Conservation (phyloP, 768 basidiomycete species). For the Mycena galericulata region DNA sequence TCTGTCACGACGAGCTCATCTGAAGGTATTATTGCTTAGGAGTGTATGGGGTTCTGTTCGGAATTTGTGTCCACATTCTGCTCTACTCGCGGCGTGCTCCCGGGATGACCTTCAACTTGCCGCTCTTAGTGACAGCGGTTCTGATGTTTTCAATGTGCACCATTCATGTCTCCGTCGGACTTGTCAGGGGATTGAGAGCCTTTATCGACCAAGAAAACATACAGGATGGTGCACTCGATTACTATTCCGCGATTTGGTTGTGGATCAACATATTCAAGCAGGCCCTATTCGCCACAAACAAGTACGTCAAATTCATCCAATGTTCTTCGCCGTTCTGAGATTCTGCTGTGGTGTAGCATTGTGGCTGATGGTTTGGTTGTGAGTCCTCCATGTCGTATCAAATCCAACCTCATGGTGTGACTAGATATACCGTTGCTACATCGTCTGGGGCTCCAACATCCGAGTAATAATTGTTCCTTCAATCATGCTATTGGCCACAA, state of each 20-base stretch:
- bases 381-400: neutral
- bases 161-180: conserved; percentile 13
- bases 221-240: conserved; percentile 5
- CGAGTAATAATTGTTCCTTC: neutral
- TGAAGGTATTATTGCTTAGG: neutral
- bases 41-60: conserved; percentile 18
- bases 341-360: neutral
- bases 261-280: conserved; percentile 25
- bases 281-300: conserved; percentile 14
- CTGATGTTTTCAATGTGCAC: conserved; percentile 18
- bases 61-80: conserved; percentile 21
- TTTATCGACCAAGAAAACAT: conserved; percentile 15
- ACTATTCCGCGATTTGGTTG: conserved; percentile 17
- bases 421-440: conserved; percentile 15
- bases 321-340: neutral
- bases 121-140: conserved; percentile 17
- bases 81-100: neutral
- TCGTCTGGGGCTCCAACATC: too few species aligned
- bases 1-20: neutral
- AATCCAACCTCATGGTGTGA: neutral
- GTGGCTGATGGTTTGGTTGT: conserved; percentile 1
- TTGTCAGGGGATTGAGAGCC: conserved; percentile 5
- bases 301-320: neutral
- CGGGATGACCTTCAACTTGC: conserved; percentile 15
- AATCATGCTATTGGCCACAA: conserved; percentile 13